These are phyloP conservation scores for Coprinopsis cinerea DNA, from an alignment of 768 basidiomycete species.

Conservation along the genomic window DNA sequence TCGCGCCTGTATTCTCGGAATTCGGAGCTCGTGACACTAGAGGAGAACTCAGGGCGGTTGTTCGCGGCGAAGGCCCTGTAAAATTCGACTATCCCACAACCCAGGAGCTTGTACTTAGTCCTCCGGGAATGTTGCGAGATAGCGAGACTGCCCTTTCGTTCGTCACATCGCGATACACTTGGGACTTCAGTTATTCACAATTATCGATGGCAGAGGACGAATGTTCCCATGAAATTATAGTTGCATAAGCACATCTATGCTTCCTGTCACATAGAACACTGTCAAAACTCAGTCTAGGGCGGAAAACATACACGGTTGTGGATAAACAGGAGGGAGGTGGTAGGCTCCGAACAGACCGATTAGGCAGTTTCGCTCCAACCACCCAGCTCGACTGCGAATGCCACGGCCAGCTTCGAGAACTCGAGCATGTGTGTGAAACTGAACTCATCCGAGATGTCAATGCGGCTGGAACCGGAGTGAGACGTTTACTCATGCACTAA, in stretches of 20 bases:
- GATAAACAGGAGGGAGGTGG: constrained; percentile 6
- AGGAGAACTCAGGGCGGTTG: too few relatives aligned
- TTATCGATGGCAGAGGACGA: constrained; percentile 3
- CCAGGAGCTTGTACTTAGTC: constrained; percentile 2
- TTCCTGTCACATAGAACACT: constrained; percentile 5
- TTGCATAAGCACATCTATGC: constrained; percentile 1
- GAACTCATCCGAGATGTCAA: constrained; percentile 84
- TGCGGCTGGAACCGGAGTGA: constrained; percentile 46
- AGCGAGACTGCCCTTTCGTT: constrained; percentile 1
- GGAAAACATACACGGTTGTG: constrained; percentile 1
- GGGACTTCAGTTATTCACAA: constrained; percentile 7
- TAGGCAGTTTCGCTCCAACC: constrained; percentile 32
- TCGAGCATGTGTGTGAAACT: constrained; percentile 87
- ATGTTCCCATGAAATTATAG: constrained; percentile 9
- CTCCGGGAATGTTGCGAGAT: constrained; percentile 10
- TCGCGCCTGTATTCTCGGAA: neutral
- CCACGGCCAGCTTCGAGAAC: constrained; percentile 80
- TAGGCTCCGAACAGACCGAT: constrained; percentile 2
- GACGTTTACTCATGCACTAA: constrained; percentile 6
- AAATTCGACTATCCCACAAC: constrained; percentile 4
- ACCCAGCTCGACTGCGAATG: constrained; percentile 73
- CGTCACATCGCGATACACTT: constrained; percentile 9
- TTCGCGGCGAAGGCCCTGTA: too few relatives aligned
- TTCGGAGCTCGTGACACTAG: too few relatives aligned
- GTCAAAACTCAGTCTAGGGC: neutral